phyloP scores from a whole-genome alignment of 768 basidiomycete genomes.

The Lepiota venenata region DNA sequence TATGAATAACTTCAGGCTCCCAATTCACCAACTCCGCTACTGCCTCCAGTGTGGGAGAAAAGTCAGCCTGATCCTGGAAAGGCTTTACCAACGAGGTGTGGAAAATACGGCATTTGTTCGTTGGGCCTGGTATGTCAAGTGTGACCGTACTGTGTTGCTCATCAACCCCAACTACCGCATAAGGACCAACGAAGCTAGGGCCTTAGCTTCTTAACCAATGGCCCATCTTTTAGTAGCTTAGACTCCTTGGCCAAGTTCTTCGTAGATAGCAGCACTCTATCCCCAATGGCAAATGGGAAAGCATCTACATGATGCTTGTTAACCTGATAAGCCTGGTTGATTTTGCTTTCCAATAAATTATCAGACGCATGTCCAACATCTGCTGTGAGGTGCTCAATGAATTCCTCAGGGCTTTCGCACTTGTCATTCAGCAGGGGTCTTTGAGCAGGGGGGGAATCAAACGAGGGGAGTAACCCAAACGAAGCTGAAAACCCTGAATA shows the following conservation, averaged over 20 bases:
- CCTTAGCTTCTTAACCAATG: slow-evolving; percentile 33
- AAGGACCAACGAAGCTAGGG: slow-evolving; percentile 28
- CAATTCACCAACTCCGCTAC: too few relatives aligned
- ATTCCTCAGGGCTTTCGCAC: neutral
- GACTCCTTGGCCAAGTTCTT: slow-evolving; percentile 18
- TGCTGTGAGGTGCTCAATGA: neutral
- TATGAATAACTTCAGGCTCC: too few relatives aligned
- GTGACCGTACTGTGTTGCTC: neutral
- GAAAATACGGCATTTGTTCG: neutral
- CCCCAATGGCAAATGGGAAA: slow-evolving; percentile 24
- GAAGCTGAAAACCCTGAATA: slow-evolving; percentile 31
- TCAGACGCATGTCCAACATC: slow-evolving; percentile 27
- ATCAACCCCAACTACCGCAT: slow-evolving; percentile 14
- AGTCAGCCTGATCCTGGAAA: too few relatives aligned
- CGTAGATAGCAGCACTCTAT: slow-evolving; percentile 28
- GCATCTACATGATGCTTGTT: slow-evolving; percentile 24
- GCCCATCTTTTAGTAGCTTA: slow-evolving; percentile 20
- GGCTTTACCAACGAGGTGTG: neutral
- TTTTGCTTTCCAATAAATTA: slow-evolving; percentile 22
- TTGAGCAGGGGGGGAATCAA: slow-evolving; percentile 23
- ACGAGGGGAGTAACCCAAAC: slow-evolving; percentile 17
- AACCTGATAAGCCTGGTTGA: slow-evolving; percentile 26
- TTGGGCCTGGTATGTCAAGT: neutral
- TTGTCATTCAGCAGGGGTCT: slow-evolving; percentile 10
- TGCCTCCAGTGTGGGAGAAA: too few relatives aligned